Percentiles rank a stretch among this genome's conserved stretches.
These are phyloP conservation scores for Brassica balearica DNA, from an alignment of 441 rosid genomes.

Conservation along the genomic window DNA sequence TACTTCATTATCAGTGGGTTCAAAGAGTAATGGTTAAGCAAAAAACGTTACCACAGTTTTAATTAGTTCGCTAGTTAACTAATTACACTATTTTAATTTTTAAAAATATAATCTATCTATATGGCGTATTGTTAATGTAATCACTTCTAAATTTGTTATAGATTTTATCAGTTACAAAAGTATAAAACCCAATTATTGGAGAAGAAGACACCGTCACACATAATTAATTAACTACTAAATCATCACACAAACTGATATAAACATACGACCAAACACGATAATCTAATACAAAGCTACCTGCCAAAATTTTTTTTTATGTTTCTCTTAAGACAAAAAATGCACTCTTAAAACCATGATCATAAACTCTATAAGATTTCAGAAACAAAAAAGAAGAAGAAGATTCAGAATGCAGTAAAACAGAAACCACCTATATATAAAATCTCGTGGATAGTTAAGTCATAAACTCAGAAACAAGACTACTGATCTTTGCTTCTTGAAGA, in stretches of 20 bases:
- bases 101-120: neutral
- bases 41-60: conserved; percentile 25
- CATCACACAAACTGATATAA: conserved; percentile 17
- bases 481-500: neutral
- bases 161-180: neutral
- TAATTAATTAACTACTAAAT: conserved; percentile 4
- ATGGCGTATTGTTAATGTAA: neutral
- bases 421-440: conserved; percentile 19
- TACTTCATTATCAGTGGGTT: neutral
- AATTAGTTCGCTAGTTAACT: neutral
- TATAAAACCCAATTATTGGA: conserved; percentile 22
- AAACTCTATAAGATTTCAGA: conserved; percentile 11
- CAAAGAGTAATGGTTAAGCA: neutral
- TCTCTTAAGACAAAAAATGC: neutral
- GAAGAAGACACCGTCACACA: conserved; percentile 9
- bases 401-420: conserved; percentile 23
- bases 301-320: neutral
- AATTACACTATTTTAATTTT: no score
- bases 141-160: neutral
- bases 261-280: conserved; percentile 24
- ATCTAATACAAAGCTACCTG: conserved; percentile 14
- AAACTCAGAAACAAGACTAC: neutral
- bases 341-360: conserved; percentile 9
- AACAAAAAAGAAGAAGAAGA: conserved; percentile 7
- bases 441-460: neutral